phyloP scores from a whole-genome alignment of 2,329 filamentous ascomycete species.

The Aspergillus sp. region DNA sequence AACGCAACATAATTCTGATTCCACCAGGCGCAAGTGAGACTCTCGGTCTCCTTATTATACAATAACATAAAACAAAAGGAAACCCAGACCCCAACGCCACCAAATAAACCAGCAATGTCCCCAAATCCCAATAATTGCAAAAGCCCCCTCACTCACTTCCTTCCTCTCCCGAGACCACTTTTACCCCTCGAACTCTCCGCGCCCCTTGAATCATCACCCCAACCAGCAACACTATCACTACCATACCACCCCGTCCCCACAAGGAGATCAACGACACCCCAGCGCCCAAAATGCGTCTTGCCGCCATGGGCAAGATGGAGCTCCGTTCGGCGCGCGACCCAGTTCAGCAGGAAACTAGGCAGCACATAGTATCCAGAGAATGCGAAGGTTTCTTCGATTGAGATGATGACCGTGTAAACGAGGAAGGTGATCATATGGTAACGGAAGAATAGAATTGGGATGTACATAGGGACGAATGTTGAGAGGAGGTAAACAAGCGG shows the following conservation, averaged over 20 bases:
- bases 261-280: conserved; percentile 48
- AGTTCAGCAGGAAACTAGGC: conserved; percentile 57
- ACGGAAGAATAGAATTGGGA: conserved; percentile 57
- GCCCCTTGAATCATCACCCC: not conserved
- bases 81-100: too few species aligned
- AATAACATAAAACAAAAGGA: too few species aligned
- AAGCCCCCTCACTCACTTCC: conserved; percentile 6
- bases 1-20: too few species aligned
- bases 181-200: not conserved
- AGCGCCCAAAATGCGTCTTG: conserved; percentile 46
- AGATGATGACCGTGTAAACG: conserved; percentile 54
- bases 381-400: conserved; percentile 61
- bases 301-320: conserved; percentile 53
- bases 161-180: not conserved
- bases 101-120: not conserved
- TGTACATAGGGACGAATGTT: conserved; percentile 57
- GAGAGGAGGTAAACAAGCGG: conserved; percentile 55
- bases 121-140: not conserved
- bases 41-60: too few species aligned
- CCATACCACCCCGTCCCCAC: conserved; percentile 40
- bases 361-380: conserved; percentile 62
- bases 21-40: too few species aligned
- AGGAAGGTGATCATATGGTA: conserved; percentile 63
- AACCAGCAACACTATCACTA: conserved; percentile 52
- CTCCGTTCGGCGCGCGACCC: conserved; percentile 59